Evolutionary conservation across 179 eudicot species (phyloP).

Genomic region (Actinidia arguta): DNA sequence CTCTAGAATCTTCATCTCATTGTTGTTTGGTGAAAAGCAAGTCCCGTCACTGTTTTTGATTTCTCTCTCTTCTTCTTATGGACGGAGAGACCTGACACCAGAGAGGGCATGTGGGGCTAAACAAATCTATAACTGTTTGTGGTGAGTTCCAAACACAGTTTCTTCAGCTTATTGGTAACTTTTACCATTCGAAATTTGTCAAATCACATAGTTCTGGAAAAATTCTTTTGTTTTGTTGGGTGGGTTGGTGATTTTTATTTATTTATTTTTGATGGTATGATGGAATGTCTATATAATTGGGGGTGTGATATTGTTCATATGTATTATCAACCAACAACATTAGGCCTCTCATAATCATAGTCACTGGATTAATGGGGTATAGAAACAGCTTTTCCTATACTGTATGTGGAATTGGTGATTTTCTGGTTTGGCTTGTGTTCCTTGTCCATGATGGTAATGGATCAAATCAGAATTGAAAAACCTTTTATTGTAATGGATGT

Average conservation of each 20-base stretch:
- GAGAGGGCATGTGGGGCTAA: constrained; percentile 28
- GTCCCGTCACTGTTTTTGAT: constrained; percentile 1
- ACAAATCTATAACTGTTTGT: constrained; percentile 32
- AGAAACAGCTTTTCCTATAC: constrained; percentile 6
- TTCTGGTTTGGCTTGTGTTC: background rate
- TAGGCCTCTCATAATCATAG: background rate
- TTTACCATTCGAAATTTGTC: background rate
- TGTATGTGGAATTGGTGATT: constrained; percentile 1
- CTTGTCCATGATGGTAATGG: background rate
- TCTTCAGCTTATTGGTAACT: background rate
- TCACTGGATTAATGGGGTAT: background rate
- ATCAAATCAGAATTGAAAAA: background rate
- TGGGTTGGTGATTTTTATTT: constrained; percentile 9
- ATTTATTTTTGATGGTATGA: constrained; percentile 12
- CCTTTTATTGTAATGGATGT: background rate
- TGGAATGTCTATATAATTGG: background rate
- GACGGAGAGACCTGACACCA: constrained; percentile 4
- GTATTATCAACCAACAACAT: background rate
- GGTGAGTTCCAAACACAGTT: constrained; percentile 28
- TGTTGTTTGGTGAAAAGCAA: background rate
- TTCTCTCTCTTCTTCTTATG: constrained; percentile 11
- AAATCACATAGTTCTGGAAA: constrained; percentile 7
- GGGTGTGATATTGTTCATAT: background rate
- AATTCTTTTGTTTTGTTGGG: background rate
- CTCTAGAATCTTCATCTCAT: constrained; percentile 34